Base-by-base conservation (phyloP, 2,329 filamentous ascomycete genomes). In the Colletotrichum musae region DNA sequence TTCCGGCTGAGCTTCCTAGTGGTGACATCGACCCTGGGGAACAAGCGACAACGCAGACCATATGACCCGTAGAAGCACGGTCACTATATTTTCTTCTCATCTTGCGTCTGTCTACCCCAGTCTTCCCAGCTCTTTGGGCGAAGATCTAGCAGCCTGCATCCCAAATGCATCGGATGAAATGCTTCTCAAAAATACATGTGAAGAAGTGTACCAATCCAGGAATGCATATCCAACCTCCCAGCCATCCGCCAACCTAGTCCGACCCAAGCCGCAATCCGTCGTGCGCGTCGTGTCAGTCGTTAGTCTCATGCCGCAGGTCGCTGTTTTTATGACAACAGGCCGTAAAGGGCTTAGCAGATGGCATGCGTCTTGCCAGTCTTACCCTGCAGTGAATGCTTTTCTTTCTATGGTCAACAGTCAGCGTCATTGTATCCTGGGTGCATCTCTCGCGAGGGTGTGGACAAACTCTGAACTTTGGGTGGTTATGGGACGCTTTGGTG, bases 351-450 rank as follows among this genome's bases (percentile, higher is more conserved):
- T 60, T 89, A 97, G 82, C 95, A 98, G 68, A 97, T 85, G 47
- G 89, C 91, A 80, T 97, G 95, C 2, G 94, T 95, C 88, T 98
- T 98, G 64, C 94, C 95, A 67, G 89, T 89, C 88, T 96, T 95
- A 16, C 93, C 95, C 83, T 97, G 94, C 73, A 98, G 83, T 66
- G 92, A 95, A 81, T 98, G 95, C 74, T 89, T 89, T 83, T 97
- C 94, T 72, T 92, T 89, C 82, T 91, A 80, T 71, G 60, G 1
- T 0, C 0, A 21, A 56, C 68, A 62, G 71, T 71, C 24, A 59
- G 61, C 6, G 26, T 12, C 32, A 13, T 7, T 21, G 21, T 28
- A 36, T 28, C 13, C 63, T 15, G 32, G 58, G 43, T 66, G 65
- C 45, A 43, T 43, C 64, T n/a, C 13, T 7, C 28, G 56, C 18